These are phyloP conservation scores for Diplodia seriata DNA, from an alignment of 2,329 filamentous ascomycete genomes.

Conservation along the genomic window DNA sequence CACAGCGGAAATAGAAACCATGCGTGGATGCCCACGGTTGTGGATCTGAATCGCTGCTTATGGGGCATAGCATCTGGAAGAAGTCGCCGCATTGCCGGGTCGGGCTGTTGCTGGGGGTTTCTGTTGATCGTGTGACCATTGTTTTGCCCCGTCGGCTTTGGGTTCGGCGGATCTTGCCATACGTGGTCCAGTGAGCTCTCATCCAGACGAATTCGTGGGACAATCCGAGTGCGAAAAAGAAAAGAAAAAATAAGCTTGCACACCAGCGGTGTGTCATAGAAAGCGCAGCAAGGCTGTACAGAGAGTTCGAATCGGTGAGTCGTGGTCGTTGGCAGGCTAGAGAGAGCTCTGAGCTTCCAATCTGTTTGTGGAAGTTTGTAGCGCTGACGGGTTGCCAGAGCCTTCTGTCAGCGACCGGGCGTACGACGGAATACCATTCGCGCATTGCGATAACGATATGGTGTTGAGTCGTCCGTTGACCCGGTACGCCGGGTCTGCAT, in stretches of 20 bases:
- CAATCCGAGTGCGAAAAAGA: not conserved
- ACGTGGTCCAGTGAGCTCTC: not conserved
- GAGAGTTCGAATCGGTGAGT: not conserved
- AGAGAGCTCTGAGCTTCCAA: not conserved
- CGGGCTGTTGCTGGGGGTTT: not conserved
- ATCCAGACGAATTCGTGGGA: not conserved
- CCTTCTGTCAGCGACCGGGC: not conserved
- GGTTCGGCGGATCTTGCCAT: conserved; percentile 10
- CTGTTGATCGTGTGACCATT: conserved; percentile 26
- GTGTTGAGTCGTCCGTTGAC: conserved; percentile 18
- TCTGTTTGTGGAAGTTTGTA: not conserved
- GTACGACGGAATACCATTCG: not conserved
- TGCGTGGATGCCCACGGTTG: not conserved
- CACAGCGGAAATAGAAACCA: conserved; percentile 6
- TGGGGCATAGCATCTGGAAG: not conserved
- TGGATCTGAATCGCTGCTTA: conserved; percentile 1
- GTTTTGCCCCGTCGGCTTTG: not conserved
- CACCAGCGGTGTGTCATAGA: not conserved
- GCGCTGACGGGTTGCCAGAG: not conserved
- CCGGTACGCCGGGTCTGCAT: not conserved
- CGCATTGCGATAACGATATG: not conserved
- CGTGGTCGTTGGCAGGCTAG: not conserved
- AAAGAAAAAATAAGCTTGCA: not conserved
- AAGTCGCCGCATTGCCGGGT: not conserved
- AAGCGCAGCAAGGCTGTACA: not conserved